Evolutionary conservation across 2,329 filamentous ascomycete species (phyloP), one percentile per base, ranked within the genome.

Genomic region (Alternaria rosae): DNA sequence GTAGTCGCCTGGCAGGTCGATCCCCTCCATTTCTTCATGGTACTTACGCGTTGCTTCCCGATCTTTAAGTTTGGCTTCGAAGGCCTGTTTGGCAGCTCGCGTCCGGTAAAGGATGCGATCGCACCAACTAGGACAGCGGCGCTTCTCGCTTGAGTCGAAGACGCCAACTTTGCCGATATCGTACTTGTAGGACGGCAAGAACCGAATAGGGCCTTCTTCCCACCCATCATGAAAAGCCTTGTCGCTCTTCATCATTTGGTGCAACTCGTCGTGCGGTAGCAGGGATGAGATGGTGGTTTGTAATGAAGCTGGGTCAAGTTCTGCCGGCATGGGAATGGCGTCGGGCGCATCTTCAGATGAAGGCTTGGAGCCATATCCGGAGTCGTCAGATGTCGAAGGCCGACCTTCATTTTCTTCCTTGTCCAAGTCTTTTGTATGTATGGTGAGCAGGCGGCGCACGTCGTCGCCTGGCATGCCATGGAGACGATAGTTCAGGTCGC

Each of bases 131-230:
- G 95, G 95, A 3, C 92, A 91, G 55, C 96, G 87, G 66, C 90
- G 90, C 82, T 99, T 99, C 76, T 98, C 95, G 68, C 94, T 97
- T 0, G 94, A 93, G 80, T 99, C 96, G 76, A 97, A 99, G 28
- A 93, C 86, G 2, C 92, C 92, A 30, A 97, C 88, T 28, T 91
- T 97, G n/a, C 95, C 95, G 26, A 97, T 85, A 73, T 99, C 96
- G 70, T 99, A 99, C 78, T 99, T 99, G 80, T 99, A 99, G 0
- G 95, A 96, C 2, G 95, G 95, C 15, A 98, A 78, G 73, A 99
- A 99, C 1, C 88, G 88, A 58, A 99, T 94, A 1, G 88, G 85
- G 0, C 94, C 95, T 83, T 99, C 95, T 53, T 87, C 86, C 94
- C 95, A 99, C 1, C 94, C 94, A 64, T 97, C 92, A 62, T 97